Evolutionary conservation across 148 eudicot species (phyloP).

Genomic region (Chenopodium berlandieri): DNA sequence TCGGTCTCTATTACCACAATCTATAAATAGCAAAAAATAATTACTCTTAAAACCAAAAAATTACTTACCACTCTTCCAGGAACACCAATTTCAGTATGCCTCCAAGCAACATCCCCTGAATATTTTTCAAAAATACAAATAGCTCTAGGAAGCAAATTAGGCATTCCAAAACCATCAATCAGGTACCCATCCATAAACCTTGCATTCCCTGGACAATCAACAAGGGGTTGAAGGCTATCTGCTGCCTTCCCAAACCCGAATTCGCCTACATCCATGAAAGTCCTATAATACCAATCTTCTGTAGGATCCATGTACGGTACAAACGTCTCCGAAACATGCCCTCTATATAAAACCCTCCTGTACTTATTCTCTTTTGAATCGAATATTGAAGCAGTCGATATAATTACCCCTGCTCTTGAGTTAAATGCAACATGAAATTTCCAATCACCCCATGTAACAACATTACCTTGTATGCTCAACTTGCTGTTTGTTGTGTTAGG

Average conservation of each 20-base stretch:
- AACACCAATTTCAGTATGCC: slow-evolving; percentile 78
- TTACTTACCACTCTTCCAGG: slow-evolving; percentile 68
- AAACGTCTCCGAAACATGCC: slow-evolving; percentile 78
- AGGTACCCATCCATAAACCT: slow-evolving; percentile 65
- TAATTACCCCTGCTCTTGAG: slow-evolving; percentile 65
- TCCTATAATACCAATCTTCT: slow-evolving; percentile 71
- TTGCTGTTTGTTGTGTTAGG: slow-evolving; percentile 28
- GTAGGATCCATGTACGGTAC: slow-evolving; percentile 92
- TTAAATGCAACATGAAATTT: slow-evolving; percentile 64
- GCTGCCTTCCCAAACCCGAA: slow-evolving; percentile 82
- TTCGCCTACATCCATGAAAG: slow-evolving; percentile 81
- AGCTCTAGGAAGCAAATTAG: slow-evolving; percentile 43
- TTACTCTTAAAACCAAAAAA: background rate
- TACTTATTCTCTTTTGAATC: slow-evolving; percentile 35
- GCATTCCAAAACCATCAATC: slow-evolving; percentile 56
- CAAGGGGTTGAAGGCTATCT: slow-evolving; percentile 44
- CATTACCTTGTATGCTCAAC: slow-evolving; percentile 40
- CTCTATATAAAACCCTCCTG: slow-evolving; percentile 70
- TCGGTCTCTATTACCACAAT: no score
- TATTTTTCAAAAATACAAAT: slow-evolving; percentile 68
- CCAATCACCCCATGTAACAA: slow-evolving; percentile 76
- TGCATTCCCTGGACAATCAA: slow-evolving; percentile 68
- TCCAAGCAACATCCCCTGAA: slow-evolving; percentile 72
- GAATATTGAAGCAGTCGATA: slow-evolving; percentile 64
- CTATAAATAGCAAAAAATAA: no score